Base-by-base conservation (phyloP, 257 asterid species). In the Nicotiana tabacum region DNA sequence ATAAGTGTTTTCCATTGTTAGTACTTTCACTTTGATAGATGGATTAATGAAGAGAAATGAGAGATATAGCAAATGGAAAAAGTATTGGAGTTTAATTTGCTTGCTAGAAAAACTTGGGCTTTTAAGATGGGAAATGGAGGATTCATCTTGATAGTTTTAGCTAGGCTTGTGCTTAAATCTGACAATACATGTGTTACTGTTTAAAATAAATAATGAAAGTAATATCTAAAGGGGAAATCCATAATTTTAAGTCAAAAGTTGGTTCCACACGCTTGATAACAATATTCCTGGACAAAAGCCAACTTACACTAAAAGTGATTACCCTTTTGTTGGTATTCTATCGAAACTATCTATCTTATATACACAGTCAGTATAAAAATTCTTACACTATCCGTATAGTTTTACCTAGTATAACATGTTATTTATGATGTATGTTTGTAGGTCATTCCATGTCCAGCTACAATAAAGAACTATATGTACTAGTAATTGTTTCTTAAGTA, bases 181-280 rank as follows among this genome's bases (percentile, higher is more conserved):
- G 91, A 85, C 89, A 77, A 33, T 66, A 65, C 92, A 86, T 88
- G 90, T 86, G 72, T 82, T 67, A 57, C 83, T 43, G n/a, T 11
- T 83, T 77, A 62, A 35, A 64, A n/a, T 39, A 67, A 66, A 15
- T 66, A 77, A 82, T 30, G 24, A 61, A 64, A 30, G 66, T n/a
- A 85, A 56, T 70, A 76, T 69, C 48, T 81, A 72, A 77, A 80
- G 80, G 84, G 69, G 32, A 3, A 58, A 53, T 57, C 80, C 84
- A 80, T 84, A 68, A 70, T 82, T 80, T 77, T 81, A 60, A 56
- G 83, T 86, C 57, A 66, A 65, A 56, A 82, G 68, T 9, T 61
- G 58, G 11, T 12, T 43, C 60, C 58, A 70, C 35, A 43, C 60
- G 24, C 33, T 21, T 46, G 35, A 46, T 72, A 21, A 72, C 43